phyloP scores from a whole-genome alignment of 768 basidiomycete species.

The Rhodotorula graminis region DNA sequence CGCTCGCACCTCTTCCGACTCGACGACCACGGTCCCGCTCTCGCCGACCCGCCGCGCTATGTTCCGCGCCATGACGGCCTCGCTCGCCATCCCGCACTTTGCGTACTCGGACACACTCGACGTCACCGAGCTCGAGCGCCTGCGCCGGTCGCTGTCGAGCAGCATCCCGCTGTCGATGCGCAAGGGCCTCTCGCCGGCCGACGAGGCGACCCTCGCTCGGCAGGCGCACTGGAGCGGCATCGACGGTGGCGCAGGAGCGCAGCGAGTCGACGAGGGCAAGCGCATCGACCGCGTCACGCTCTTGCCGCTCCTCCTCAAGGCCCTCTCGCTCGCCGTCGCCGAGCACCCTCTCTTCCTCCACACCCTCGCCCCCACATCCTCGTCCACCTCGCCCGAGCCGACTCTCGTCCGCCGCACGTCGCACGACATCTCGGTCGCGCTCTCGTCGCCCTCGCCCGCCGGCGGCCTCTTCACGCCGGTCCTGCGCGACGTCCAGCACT shows the following conservation, averaged over 20 bases:
- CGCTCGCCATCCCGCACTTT: slow-evolving; percentile 79
- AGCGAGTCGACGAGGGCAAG: background rate
- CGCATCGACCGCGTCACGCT: slow-evolving; percentile 60
- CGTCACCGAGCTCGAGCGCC: slow-evolving; percentile 36
- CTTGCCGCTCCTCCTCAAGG: slow-evolving; percentile 77
- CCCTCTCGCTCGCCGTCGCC: slow-evolving; percentile 69
- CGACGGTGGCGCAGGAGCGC: background rate
- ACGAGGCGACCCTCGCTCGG: background rate
- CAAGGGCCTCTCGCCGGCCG: slow-evolving; percentile 11
- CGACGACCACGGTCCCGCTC: slow-evolving; percentile 45
- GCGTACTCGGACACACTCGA: slow-evolving; percentile 51
- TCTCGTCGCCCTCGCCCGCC: slow-evolving; percentile 62
- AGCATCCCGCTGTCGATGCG: slow-evolving; percentile 21
- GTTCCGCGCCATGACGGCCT: slow-evolving; percentile 79
- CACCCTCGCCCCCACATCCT: slow-evolving; percentile 53
- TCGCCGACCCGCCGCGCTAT: slow-evolving; percentile 73
- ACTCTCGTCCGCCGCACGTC: slow-evolving; percentile 43
- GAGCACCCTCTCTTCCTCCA: slow-evolving; percentile 80
- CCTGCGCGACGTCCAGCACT: slow-evolving; percentile 52
- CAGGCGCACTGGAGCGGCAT: background rate
- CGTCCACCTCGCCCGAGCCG: background rate
- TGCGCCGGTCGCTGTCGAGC: slow-evolving; percentile 24
- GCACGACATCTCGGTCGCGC: slow-evolving; percentile 70
- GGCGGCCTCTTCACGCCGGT: slow-evolving; percentile 74
- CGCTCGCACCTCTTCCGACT: background rate